Percentiles rank a stretch among this genome's conserved stretches.
These are phyloP conservation scores for Geosmithia putterillii DNA, from an alignment of 2,329 filamentous ascomycete species.

Conservation along the genomic window DNA sequence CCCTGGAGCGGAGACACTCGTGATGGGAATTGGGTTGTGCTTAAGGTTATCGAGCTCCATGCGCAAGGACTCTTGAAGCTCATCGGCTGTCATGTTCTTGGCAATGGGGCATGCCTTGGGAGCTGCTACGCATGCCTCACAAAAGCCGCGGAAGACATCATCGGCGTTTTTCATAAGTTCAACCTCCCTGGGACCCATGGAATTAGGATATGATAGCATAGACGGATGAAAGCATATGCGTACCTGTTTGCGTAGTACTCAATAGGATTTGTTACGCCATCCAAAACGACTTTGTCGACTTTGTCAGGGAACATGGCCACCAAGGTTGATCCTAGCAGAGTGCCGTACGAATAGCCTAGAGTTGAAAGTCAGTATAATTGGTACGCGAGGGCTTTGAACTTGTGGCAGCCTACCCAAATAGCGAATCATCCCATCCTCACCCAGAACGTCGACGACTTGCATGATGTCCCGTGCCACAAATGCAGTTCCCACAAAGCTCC, in stretches of 20 bases:
- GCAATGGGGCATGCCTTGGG: conserved; percentile 14
- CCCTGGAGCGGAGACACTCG: background rate
- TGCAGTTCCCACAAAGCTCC: conserved; percentile 24
- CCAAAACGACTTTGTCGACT: conserved; percentile 23
- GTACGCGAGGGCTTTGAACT: too few relatives aligned
- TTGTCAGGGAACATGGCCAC: conserved; percentile 28
- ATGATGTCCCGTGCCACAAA: conserved; percentile 32
- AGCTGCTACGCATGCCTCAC: conserved; percentile 12
- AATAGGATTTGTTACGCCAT: conserved; percentile 19
- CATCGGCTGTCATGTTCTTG: conserved; percentile 14
- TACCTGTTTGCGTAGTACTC: conserved; percentile 15
- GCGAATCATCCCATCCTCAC: conserved; percentile 21
- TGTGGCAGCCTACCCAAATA: conserved; percentile 22
- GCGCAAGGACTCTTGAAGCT: conserved; percentile 21
- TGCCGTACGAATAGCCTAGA: conserved; percentile 26
- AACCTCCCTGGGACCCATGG: conserved; percentile 6
- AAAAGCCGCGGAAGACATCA: conserved; percentile 13
- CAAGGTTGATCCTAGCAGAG: conserved; percentile 21
- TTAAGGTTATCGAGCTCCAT: conserved; percentile 14
- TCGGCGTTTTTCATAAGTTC: conserved; percentile 13
- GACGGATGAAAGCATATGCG: background rate
- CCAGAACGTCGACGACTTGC: conserved; percentile 26
- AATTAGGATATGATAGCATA: background rate
- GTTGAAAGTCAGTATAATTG: too few relatives aligned
- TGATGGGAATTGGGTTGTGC: conserved; percentile 11